phyloP scores from a whole-genome alignment of 2,329 filamentous ascomycete species.

The Drechslerella dactyloides region DNA sequence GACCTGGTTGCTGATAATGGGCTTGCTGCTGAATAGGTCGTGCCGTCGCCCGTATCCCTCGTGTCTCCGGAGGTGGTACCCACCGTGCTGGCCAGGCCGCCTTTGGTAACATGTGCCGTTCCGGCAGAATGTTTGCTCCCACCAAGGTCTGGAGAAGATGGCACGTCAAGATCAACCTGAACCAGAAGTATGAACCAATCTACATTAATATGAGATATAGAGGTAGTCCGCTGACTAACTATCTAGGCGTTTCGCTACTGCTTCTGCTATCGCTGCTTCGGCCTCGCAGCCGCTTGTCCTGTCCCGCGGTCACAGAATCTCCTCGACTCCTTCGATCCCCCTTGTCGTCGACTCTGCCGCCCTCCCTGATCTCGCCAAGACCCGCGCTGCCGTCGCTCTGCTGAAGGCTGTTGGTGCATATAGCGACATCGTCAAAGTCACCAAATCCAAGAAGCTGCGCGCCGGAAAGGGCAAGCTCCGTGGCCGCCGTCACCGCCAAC shows the following conservation, averaged over 20 bases:
- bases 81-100: constrained; percentile 99
- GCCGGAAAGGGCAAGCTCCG: constrained; percentile 99
- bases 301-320: constrained; percentile 95
- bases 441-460: constrained; percentile 93
- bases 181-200: constrained; percentile 76
- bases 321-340: constrained; percentile 90
- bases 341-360: constrained; percentile 91
- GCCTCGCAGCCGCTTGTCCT: constrained; percentile 92
- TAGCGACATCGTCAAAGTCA: constrained; percentile 91
- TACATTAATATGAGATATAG: constrained; percentile 23
- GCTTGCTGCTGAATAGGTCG: constrained; percentile 69
- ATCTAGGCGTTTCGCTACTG: constrained; percentile 88
- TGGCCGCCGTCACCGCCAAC: constrained; percentile 94
- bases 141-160: constrained; percentile 99
- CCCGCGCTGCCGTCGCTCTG: constrained; percentile 81
- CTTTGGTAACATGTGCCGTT: constrained; percentile 99
- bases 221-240: constrained; percentile 25
- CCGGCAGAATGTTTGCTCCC: constrained; percentile 99
- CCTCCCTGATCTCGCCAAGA: constrained; percentile 87
- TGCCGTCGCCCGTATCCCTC: constrained; percentile 99
- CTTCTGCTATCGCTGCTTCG: constrained; percentile 95
- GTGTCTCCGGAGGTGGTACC: constrained; percentile 99
- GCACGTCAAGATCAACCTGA: constrained; percentile 99
- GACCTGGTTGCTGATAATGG: constrained; percentile 43
- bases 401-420: constrained; percentile 90